Evolutionary conservation across 176 grass and related monocot genomes (phyloP).

Genomic region (Bonia amplexicaulis): DNA sequence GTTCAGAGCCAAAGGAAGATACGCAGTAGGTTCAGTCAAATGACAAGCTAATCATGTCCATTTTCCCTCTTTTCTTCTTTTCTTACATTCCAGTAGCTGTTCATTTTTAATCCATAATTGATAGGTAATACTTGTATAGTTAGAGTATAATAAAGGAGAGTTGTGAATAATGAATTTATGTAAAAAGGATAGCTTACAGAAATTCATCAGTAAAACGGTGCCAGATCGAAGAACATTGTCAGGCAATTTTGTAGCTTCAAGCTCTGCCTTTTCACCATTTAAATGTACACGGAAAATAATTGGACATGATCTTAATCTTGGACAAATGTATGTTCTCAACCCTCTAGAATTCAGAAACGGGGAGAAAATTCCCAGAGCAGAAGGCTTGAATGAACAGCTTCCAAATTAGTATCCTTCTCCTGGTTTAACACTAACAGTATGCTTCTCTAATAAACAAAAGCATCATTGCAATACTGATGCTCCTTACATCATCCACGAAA

Average conservation of each 20-base stretch:
- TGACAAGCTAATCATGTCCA: constrained; percentile 28
- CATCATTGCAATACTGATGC: background rate
- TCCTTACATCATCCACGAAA: constrained; percentile 23
- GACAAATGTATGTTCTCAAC: background rate
- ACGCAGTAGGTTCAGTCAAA: constrained; percentile 39
- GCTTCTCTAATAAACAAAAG: constrained; percentile 15
- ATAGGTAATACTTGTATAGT: constrained; percentile 42
- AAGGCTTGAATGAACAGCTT: constrained; percentile 15
- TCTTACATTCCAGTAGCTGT: background rate
- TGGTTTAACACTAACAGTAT: constrained; percentile 33
- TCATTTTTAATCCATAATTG: background rate
- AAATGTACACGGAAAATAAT: background rate
- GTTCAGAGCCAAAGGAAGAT: constrained; percentile 47
- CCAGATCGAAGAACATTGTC: background rate
- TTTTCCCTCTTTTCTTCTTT: background rate
- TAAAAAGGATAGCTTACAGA: constrained; percentile 7
- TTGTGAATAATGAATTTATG: constrained; percentile 20
- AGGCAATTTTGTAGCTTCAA: background rate
- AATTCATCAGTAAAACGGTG: background rate
- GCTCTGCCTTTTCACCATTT: background rate
- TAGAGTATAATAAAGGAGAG: constrained; percentile 17
- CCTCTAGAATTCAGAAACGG: background rate
- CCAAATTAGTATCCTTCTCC: constrained; percentile 5
- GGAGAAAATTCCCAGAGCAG: background rate
- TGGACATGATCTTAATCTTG: constrained; percentile 4